These are phyloP conservation scores for Pelargonium cotyledonis DNA, from an alignment of 441 rosid species.

Conservation along the genomic window DNA sequence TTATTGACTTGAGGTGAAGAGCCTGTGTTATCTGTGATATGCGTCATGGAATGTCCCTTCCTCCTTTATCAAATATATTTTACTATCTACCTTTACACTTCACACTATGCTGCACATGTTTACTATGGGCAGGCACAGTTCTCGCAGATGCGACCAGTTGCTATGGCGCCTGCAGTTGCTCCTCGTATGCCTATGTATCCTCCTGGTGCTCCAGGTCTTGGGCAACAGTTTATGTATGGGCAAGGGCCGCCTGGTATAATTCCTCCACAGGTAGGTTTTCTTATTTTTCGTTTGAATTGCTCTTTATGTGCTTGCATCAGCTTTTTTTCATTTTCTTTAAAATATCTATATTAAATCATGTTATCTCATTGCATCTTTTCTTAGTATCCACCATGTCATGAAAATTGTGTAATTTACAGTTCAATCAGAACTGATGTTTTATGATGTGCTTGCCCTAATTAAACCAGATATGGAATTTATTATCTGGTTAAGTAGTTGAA, in stretches of 20 bases:
- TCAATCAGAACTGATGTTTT: no score
- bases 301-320: neutral
- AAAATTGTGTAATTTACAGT: no score
- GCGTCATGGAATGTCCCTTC: neutral
- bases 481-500: no score
- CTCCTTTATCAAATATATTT: neutral
- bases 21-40: no score
- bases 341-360: no score
- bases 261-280: constrained; percentile 39
- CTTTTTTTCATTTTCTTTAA: no score
- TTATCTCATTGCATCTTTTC: no score
- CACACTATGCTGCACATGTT: neutral
- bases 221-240: constrained; percentile 73
- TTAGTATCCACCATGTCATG: no score
- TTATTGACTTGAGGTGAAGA: no score
- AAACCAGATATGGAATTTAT: no score
- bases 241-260: constrained; percentile 69
- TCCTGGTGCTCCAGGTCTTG: constrained; percentile 64
- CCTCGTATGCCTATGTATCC: constrained; percentile 75
- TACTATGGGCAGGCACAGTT: constrained; percentile 42
- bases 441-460: no score
- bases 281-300: neutral
- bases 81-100: neutral
- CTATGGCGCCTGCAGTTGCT: constrained; percentile 57
- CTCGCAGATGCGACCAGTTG: constrained; percentile 61